Percentiles rank a stretch among this genome's conserved stretches.
Conservation (phyloP, 495 filamentous ascomycete genomes). For the Penicillium cinerascens region DNA sequence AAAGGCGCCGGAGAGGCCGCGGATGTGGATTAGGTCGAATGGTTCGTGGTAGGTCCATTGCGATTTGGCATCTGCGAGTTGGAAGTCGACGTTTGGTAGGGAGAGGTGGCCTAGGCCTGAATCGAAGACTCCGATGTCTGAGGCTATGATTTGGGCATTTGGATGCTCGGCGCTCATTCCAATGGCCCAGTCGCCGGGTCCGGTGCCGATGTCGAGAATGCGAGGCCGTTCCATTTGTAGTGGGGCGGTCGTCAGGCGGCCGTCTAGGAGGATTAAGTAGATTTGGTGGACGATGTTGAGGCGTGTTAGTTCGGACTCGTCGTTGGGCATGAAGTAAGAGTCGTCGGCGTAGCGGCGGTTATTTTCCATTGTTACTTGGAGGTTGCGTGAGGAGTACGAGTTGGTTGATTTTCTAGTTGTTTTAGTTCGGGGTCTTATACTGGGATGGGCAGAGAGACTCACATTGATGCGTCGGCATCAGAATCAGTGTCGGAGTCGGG, state of each 20-base stretch:
- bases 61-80: slow-evolving; percentile 62
- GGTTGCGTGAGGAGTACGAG: slow-evolving; percentile 54
- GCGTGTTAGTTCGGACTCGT: slow-evolving; percentile 69
- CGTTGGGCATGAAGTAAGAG: slow-evolving; percentile 73
- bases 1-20: slow-evolving; percentile 62
- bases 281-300: slow-evolving; percentile 65
- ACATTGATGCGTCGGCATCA: slow-evolving; percentile 29
- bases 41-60: slow-evolving; percentile 54
- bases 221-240: slow-evolving; percentile 48
- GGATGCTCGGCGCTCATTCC: slow-evolving; percentile 64
- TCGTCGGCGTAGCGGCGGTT: slow-evolving; percentile 63
- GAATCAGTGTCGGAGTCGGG: slow-evolving; percentile 20
- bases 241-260: slow-evolving; percentile 56
- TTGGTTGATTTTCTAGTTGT: slow-evolving; percentile 50
- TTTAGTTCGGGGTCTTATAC: not conserved
- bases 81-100: slow-evolving; percentile 66
- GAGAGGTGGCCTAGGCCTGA: slow-evolving; percentile 43
- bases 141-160: slow-evolving; percentile 61
- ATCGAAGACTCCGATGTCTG: slow-evolving; percentile 56
- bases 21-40: slow-evolving; percentile 66
- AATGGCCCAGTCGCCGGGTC: slow-evolving; percentile 72
- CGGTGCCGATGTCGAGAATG: slow-evolving; percentile 68
- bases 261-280: slow-evolving; percentile 57
- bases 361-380: slow-evolving; percentile 59
- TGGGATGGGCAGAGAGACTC: not conserved